A percentile compares a stretch with the other conserved stretches of the same genome.
These are phyloP conservation scores for Yamadazyma tumulicola DNA, from an alignment of 805 yeast species.

Conservation along the genomic window DNA sequence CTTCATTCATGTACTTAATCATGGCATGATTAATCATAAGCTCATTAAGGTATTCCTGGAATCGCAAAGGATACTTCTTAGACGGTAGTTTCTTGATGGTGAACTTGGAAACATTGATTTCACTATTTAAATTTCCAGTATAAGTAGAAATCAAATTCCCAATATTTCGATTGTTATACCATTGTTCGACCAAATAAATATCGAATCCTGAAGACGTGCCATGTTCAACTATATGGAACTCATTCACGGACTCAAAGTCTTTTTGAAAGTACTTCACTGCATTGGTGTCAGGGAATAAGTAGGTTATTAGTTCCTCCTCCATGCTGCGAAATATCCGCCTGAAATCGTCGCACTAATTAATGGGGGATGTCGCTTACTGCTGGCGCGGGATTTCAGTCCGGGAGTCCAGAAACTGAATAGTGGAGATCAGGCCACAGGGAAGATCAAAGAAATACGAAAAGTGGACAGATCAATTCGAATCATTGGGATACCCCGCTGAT, in stretches of 20 bases:
- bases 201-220: constrained; percentile 71
- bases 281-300: constrained; percentile 54
- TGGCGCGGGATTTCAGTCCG: too few species aligned
- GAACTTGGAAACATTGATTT: constrained; percentile 54
- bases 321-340: too few species aligned
- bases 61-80: constrained; percentile 46
- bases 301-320: constrained; percentile 27
- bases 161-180: constrained; percentile 73
- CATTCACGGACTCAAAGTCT: constrained; percentile 30
- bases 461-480: too few species aligned
- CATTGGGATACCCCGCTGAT: too few species aligned
- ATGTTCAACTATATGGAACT: constrained; percentile 42
- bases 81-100: constrained; percentile 49
- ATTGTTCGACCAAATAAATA: constrained; percentile 88
- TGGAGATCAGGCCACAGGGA: too few species aligned
- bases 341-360: too few species aligned
- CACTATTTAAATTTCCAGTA: constrained; percentile 78
- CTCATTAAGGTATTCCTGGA: constrained; percentile 63
- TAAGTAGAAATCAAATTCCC: constrained; percentile 72
- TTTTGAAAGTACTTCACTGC: constrained; percentile 47
- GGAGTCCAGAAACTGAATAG: too few species aligned
- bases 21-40: constrained; percentile 63
- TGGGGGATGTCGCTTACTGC: too few species aligned
- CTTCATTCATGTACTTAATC: constrained; percentile 49
- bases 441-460: too few species aligned